Percentiles rank a stretch among this genome's conserved stretches.
Conservation (phyloP, 2,329 filamentous ascomycete genomes). For the Diaporthe caulivora region DNA sequence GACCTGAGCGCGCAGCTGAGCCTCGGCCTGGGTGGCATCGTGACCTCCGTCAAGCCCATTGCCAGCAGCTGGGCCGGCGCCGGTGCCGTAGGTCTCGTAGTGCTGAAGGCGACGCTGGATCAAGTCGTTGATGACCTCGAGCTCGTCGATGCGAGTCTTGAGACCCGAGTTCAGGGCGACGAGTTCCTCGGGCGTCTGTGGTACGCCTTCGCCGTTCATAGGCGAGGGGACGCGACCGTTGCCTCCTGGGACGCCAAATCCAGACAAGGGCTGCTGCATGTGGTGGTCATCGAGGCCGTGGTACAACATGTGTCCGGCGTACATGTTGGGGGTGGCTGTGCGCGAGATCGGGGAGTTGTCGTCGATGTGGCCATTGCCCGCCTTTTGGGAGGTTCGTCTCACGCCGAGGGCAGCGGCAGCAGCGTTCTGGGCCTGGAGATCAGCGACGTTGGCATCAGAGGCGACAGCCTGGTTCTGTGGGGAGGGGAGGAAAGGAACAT, state of each 20-base stretch:
- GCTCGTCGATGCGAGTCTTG: constrained; percentile 94
- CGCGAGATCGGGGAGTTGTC: constrained; percentile 84
- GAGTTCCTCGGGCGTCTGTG: constrained; percentile 84
- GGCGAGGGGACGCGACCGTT: constrained; percentile 64
- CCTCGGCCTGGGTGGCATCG: constrained; percentile 74
- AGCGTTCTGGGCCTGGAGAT: constrained; percentile 59
- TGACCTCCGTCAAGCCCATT: constrained; percentile 51
- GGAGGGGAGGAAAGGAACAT: constrained; percentile 23
- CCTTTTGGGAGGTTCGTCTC: constrained; percentile 77
- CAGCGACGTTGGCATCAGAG: constrained; percentile 70
- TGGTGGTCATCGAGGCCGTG: constrained; percentile 80
- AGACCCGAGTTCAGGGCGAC: constrained; percentile 84
- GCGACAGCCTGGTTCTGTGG: constrained; percentile 54
- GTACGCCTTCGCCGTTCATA: constrained; percentile 72
- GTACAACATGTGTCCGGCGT: constrained; percentile 82
- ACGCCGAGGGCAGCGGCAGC: constrained; percentile 67
- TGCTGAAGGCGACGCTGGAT: constrained; percentile 80
- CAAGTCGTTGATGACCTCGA: constrained; percentile 93
- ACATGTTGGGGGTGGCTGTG: constrained; percentile 81
- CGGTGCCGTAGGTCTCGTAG: constrained; percentile 74
- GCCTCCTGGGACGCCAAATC: constrained; percentile 65
- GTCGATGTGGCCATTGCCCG: constrained; percentile 78
- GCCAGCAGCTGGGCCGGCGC: constrained; percentile 54
- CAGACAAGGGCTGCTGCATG: constrained; percentile 68
- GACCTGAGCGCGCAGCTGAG: constrained; percentile 68